These are phyloP conservation scores for Serendipita sp. DNA, from an alignment of 768 basidiomycete genomes.

Conservation along the genomic window DNA sequence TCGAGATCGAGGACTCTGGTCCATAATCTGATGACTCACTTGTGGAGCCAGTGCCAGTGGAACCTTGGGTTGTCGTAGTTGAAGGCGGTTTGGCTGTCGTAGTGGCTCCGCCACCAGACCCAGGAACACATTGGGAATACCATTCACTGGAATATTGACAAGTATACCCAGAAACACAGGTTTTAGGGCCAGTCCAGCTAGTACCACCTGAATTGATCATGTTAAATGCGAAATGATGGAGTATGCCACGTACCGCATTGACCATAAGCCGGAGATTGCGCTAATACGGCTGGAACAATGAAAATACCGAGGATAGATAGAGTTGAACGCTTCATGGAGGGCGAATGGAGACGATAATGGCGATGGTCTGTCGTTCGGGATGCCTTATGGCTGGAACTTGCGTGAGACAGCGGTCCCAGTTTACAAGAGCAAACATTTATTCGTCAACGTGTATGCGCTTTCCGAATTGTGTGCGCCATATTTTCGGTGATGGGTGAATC, in stretches of 20 bases:
- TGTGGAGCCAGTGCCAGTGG: not conserved
- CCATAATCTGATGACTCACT: not conserved
- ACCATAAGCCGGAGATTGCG: not conserved
- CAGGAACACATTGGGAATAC: slow-evolving; percentile 3
- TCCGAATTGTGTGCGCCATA: too few species aligned
- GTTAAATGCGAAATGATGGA: not conserved
- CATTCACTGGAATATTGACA: not conserved
- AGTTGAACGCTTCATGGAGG: too few species aligned
- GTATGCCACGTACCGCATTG: not conserved
- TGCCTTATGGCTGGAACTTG: too few species aligned
- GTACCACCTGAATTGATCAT: not conserved
- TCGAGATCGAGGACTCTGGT: too few species aligned
- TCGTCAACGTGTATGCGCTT: too few species aligned
- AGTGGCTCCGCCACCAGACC: not conserved
- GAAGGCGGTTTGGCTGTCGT: too few species aligned
- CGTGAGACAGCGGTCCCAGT: too few species aligned
- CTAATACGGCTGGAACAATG: not conserved
- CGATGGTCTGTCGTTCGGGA: too few species aligned
- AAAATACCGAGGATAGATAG: too few species aligned
- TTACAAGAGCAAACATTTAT: too few species aligned
- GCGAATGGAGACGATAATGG: too few species aligned
- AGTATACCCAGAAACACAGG: not conserved
- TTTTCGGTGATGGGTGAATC: too few species aligned
- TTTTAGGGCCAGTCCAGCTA: not conserved
- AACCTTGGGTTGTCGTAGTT: not conserved